Conservation (phyloP, 805 yeast species). For the Saccharomycopsis amapae region DNA sequence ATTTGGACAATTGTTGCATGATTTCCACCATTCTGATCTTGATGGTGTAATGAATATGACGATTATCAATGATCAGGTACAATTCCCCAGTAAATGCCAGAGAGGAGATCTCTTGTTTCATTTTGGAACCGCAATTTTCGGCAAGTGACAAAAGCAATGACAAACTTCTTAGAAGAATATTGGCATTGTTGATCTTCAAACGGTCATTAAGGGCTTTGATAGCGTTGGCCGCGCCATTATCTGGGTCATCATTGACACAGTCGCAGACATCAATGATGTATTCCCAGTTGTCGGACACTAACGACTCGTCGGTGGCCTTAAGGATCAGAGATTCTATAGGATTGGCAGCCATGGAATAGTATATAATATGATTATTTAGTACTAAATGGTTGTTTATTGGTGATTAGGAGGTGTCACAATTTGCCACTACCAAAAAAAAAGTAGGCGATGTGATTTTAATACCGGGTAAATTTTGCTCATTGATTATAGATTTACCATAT, state of each 20-base stretch:
- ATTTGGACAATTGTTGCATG: conserved; percentile 40
- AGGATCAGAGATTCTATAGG: no score
- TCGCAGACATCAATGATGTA: conserved; percentile 61
- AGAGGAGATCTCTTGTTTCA: conserved; percentile 56
- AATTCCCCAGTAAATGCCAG: conserved; percentile 43
- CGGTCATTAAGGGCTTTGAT: conserved; percentile 41
- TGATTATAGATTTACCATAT: no score
- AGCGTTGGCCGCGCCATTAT: conserved; percentile 42
- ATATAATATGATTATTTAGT: no score
- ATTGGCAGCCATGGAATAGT: no score
- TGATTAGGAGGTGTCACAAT: no score
- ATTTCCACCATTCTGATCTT: conserved; percentile 37
- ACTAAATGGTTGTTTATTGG: no score
- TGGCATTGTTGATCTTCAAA: conserved; percentile 50
- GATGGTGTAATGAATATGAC: conserved; percentile 56
- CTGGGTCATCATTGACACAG: conserved; percentile 53
- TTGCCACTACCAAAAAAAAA: no score
- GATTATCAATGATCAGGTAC: conserved; percentile 43
- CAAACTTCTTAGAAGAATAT: conserved; percentile 54
- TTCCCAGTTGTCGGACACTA: conserved; percentile 64
- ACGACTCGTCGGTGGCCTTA: conserved; percentile 57
- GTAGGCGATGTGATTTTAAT: no score
- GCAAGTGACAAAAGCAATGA: conserved; percentile 53
- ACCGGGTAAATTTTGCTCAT: no score
- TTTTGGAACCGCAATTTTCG: conserved; percentile 69